These are phyloP conservation scores for Lepidium didymum DNA, from an alignment of 345 rosid genomes.

Conservation along the genomic window DNA sequence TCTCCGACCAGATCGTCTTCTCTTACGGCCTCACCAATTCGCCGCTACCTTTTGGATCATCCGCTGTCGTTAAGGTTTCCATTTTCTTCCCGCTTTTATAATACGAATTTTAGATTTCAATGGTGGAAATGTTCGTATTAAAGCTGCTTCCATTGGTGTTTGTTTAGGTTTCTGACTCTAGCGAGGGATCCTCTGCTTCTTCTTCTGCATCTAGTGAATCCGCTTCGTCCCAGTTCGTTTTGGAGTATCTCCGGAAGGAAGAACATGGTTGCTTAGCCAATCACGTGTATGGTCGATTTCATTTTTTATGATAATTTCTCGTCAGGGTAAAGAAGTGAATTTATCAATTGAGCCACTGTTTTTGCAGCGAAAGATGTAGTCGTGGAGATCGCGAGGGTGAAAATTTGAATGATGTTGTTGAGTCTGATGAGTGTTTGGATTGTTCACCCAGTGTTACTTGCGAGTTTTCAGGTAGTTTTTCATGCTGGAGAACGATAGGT, in stretches of 20 bases:
- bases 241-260: slow-evolving; percentile 42
- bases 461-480: slow-evolving; percentile 33
- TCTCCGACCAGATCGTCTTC: slow-evolving; percentile 51
- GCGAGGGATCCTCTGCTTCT: slow-evolving; percentile 39
- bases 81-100: background rate
- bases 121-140: background rate
- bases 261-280: slow-evolving; percentile 45
- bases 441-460: slow-evolving; percentile 29
- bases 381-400: slow-evolving; percentile 15
- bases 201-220: slow-evolving; percentile 16
- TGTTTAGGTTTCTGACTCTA: slow-evolving; percentile 39
- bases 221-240: slow-evolving; percentile 39
- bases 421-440: slow-evolving; percentile 14
- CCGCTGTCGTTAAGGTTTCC: slow-evolving; percentile 68
- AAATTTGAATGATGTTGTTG: slow-evolving; percentile 15
- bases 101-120: background rate
- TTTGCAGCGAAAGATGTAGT: slow-evolving; percentile 41
- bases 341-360: background rate
- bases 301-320: background rate
- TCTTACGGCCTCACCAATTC: slow-evolving; percentile 65
- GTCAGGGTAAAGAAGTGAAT: background rate
- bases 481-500: slow-evolving; percentile 43
- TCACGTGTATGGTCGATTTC: slow-evolving; percentile 43
- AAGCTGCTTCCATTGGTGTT: slow-evolving; percentile 3
- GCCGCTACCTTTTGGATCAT: slow-evolving; percentile 62